Evolutionary conservation across 2,329 filamentous ascomycete species (phyloP), one percentile per base, ranked within the genome.

Genomic region (Trichophyton verrucosum): DNA sequence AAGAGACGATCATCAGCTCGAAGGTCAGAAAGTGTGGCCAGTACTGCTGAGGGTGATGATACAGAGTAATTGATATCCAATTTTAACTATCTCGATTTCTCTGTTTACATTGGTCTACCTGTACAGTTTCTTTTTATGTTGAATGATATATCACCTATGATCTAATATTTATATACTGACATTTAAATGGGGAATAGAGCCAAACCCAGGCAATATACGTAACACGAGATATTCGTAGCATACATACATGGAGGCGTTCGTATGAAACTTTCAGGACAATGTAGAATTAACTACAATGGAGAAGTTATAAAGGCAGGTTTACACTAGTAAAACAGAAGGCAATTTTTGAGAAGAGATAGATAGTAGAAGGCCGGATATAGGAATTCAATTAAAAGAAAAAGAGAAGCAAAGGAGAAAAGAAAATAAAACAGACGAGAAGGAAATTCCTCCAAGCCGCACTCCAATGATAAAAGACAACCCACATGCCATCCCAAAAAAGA

Each of bases 361-460:
- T 30, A 30, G 53, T n/a, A 27, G 38, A 57, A 30, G 36, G 9
- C n/a, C 38, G 30, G 38, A 57, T 56, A 30, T 30, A 1, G 61
- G 27, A 38, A 44, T 4, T n/a, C 40, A 17, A 49, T 47, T 38
- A 38, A 13, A 38, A 11, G 9, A 3, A 38, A 38, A 38, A 38
- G 11, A 38, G 9, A 8, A 33, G 33, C 33, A 38, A 38, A 38
- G 33, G 33, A 38, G 11, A 38, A 2, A 60, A 61, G 49, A 61
- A 58, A 42, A 42, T 42, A 13, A 15, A 42, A 30, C 27, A 42
- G 15, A 42, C 11, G 38, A 42, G 47, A 61, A 58, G 30, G 60
- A 49, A 53, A 64, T 59, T 63, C 62, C 62, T 62, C 58, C 62
- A 64, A 64, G 61, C 62, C 62, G 44, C 62, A 64, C 62, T 64